Evolutionary conservation across 768 basidiomycete genomes (phyloP).

Genomic region (Panellus pusillus): DNA sequence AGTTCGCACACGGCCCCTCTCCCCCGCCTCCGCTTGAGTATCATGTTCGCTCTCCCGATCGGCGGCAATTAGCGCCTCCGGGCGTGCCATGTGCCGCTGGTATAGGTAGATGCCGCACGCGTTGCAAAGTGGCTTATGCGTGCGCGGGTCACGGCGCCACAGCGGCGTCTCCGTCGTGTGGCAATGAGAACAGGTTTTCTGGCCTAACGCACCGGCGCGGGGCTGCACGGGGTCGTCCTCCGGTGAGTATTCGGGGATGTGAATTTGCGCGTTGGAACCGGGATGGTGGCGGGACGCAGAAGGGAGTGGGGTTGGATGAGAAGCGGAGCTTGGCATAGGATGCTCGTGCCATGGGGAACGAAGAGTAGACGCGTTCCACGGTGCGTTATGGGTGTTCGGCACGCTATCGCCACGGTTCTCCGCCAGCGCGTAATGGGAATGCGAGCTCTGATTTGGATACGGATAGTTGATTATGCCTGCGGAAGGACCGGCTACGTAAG

Average conservation of each 20-base stretch:
- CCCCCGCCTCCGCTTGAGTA: background rate
- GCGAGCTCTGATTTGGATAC: no score
- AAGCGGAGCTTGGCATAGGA: no score
- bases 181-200: constrained; percentile 12
- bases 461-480: no score
- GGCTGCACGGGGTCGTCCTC: background rate
- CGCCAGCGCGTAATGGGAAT: no score
- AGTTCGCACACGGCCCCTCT: constrained; percentile 3
- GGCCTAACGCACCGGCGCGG: background rate
- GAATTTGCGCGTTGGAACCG: background rate
- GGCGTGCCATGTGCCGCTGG: background rate
- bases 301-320: no score
- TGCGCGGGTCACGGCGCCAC: constrained; percentile 15
- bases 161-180: constrained; percentile 7
- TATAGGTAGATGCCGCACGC: constrained; percentile 9
- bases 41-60: background rate
- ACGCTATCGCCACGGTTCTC: no score
- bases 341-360: no score
- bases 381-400: no score
- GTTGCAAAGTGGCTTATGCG: constrained; percentile 12
- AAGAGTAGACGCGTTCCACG: no score
- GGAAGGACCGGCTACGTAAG: no score
- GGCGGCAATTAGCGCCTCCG: constrained; percentile 3
- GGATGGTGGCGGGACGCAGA: no score
- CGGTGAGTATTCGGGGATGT: constrained; percentile 1